Percentiles rank a stretch among this genome's conserved stretches.
Evolutionary conservation across 306 rosid genomes (phyloP).

Genomic region (Amphicarpaea edgeworthii): DNA sequence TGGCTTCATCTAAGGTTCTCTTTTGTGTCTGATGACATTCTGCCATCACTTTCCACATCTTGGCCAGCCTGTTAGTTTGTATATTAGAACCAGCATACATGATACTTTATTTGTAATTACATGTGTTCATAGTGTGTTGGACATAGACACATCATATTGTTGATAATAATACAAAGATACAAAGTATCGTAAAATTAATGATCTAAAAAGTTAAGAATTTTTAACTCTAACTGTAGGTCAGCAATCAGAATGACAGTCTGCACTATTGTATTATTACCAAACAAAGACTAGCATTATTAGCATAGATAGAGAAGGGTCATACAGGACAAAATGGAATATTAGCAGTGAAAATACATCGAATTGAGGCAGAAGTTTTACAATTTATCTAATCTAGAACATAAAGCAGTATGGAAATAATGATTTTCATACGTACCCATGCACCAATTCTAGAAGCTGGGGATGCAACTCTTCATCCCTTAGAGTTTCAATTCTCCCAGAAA

Average conservation of each 20-base stretch:
- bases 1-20: constrained; percentile 79
- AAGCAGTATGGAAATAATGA: constrained; percentile 20
- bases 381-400: not conserved
- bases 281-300: constrained; percentile 1
- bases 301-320: not conserved
- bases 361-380: constrained; percentile 16
- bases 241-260: not conserved
- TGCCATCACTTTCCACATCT: constrained; percentile 98
- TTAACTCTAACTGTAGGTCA: not conserved
- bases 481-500: constrained; percentile 83
- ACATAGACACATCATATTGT: too few relatives aligned
- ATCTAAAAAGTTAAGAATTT: not conserved
- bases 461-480: constrained; percentile 90
- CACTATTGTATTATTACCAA: not conserved
- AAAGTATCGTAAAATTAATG: constrained; percentile 6
- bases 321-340: constrained; percentile 19
- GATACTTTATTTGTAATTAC: constrained; percentile 14
- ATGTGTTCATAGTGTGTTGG: not conserved
- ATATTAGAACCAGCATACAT: constrained; percentile 34
- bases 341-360: constrained; percentile 19
- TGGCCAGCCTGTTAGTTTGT: constrained; percentile 66
- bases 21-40: constrained; percentile 83
- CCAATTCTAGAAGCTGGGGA: constrained; percentile 83
- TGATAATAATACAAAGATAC: not conserved
- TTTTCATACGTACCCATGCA: constrained; percentile 68